These are phyloP conservation scores for Sporisorium scitamineum DNA, from an alignment of 1,284 basidiomycete species.

Conservation along the genomic window DNA sequence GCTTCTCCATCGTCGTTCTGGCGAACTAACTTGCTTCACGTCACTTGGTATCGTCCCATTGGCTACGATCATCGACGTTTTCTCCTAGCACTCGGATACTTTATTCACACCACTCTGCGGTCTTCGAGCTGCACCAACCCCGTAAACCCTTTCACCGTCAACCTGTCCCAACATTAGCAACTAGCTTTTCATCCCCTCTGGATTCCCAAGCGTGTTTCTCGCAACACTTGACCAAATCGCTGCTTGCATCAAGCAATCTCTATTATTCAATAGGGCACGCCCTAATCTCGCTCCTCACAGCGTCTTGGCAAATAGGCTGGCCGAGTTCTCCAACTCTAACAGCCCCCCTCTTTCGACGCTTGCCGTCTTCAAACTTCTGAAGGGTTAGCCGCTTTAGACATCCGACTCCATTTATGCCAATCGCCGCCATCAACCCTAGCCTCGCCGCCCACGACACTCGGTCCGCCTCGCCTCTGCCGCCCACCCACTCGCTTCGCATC, in stretches of 20 bases:
- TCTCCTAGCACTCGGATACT: slow-evolving; percentile 12
- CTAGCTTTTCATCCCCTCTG: no score
- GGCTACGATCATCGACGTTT: slow-evolving; percentile 44
- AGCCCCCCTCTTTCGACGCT: slow-evolving; percentile 10
- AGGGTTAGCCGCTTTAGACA: slow-evolving; percentile 43
- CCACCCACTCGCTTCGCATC: slow-evolving; percentile 52
- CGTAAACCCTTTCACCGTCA: background rate
- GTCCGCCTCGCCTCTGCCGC: slow-evolving; percentile 28
- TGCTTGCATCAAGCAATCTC: background rate
- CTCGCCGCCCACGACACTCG: slow-evolving; percentile 16
- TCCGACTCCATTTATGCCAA: slow-evolving; percentile 21
- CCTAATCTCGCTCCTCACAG: background rate
- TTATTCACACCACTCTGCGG: slow-evolving; percentile 42
- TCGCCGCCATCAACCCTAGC: slow-evolving; percentile 5
- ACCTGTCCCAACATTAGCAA: no score
- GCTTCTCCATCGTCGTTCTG: slow-evolving; percentile 8
- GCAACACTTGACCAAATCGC: background rate
- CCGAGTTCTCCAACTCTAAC: slow-evolving; percentile 7
- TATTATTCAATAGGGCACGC: background rate
- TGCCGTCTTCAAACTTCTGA: slow-evolving; percentile 22
- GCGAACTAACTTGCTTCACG: slow-evolving; percentile 12
- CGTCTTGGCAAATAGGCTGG: background rate
- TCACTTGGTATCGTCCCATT: slow-evolving; percentile 43
- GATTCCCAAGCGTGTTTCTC: background rate
- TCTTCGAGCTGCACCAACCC: slow-evolving; percentile 14